Percentiles rank a stretch among this genome's conserved stretches.
phyloP scores from a whole-genome alignment of 2,329 filamentous ascomycete genomes.

The Phaeosphaeria sp. region DNA sequence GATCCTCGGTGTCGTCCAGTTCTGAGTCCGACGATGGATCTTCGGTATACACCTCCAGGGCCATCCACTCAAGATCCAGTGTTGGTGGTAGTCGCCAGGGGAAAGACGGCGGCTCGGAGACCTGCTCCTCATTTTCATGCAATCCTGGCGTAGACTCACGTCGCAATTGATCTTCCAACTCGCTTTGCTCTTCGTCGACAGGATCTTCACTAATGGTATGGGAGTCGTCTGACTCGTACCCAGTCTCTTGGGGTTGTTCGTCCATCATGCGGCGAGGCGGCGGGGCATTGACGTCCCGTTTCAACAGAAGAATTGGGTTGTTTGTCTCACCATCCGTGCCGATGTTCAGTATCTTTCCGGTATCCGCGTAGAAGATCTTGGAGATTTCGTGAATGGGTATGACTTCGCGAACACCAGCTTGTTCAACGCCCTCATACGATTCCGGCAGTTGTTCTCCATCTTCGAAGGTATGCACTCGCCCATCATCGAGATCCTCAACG shows the following conservation, averaged over 20 bases:
- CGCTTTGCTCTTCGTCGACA: slow-evolving; percentile 51
- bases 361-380: slow-evolving; percentile 93
- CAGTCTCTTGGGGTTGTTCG: slow-evolving; percentile 32
- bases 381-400: slow-evolving; percentile 78
- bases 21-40: slow-evolving; percentile 64
- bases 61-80: slow-evolving; percentile 89
- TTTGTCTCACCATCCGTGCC: slow-evolving; percentile 71
- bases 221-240: slow-evolving; percentile 48
- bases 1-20: slow-evolving; percentile 47
- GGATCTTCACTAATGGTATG: slow-evolving; percentile 42
- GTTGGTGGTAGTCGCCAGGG: slow-evolving; percentile 72
- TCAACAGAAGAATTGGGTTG: slow-evolving; percentile 76
- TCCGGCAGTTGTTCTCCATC: slow-evolving; percentile 64
- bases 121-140: slow-evolving; percentile 11
- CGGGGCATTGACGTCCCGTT: slow-evolving; percentile 71
- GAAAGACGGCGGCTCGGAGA: slow-evolving; percentile 32
- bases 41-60: slow-evolving; percentile 82
- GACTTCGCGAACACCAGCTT: slow-evolving; percentile 70
- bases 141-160: slow-evolving; percentile 48
- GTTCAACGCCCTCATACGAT: slow-evolving; percentile 65
- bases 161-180: slow-evolving; percentile 53
- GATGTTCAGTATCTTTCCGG: slow-evolving; percentile 87
- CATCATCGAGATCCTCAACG: slow-evolving; percentile 81
- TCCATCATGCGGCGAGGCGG: slow-evolving; percentile 67
- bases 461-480: slow-evolving; percentile 70